phyloP scores from a whole-genome alignment of 139 green algal genomes.

The Chlamydomonas eustigma region DNA sequence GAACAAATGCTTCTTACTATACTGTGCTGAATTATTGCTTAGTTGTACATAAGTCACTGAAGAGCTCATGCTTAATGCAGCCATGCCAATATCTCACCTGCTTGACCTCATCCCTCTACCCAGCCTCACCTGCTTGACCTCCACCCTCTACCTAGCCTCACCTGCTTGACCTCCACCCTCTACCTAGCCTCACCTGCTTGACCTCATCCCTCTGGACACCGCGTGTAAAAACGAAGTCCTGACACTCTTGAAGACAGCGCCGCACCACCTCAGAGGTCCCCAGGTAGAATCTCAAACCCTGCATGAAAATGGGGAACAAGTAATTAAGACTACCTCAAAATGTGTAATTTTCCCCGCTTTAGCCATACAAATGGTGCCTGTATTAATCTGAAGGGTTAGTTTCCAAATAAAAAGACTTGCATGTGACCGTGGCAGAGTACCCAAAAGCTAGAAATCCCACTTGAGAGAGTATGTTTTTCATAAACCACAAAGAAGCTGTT shows the following conservation, averaged over 20 bases:
- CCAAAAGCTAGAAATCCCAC: too few species aligned
- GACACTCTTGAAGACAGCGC: conserved; percentile 61
- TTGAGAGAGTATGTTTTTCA: too few species aligned
- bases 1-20: neutral
- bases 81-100: conserved; percentile 6
- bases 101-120: conserved; percentile 29
- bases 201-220: conserved; percentile 43
- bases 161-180: conserved; percentile 28
- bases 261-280: conserved; percentile 73
- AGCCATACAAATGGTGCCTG: too few species aligned
- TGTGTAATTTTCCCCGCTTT: too few species aligned
- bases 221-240: conserved; percentile 50
- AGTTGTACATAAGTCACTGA: neutral
- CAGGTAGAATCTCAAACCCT: conserved; percentile 86
- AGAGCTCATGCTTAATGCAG: neutral
- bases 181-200: conserved; percentile 19
- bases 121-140: conserved; percentile 24
- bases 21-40: too few species aligned
- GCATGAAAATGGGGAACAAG: too few species aligned
- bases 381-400: too few species aligned
- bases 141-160: conserved; percentile 22
- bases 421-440: too few species aligned
- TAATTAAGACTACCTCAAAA: too few species aligned
- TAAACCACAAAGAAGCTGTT: too few species aligned
- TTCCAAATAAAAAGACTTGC: too few species aligned